Conservation (phyloP, 495 filamentous ascomycete species). For the Aspergillus panamensis region DNA sequence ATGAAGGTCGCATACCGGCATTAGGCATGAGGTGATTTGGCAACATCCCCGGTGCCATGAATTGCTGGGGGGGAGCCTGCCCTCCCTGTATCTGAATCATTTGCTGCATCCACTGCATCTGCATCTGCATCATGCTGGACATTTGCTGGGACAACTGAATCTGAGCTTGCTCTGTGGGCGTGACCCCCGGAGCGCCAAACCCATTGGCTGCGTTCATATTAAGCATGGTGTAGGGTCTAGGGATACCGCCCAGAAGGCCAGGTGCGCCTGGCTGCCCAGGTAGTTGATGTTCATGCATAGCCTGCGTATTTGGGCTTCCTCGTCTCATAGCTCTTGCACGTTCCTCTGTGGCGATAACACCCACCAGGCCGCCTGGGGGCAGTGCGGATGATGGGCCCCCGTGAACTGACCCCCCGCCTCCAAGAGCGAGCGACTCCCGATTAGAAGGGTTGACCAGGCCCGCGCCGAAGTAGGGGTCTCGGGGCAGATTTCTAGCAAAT, state of each 20-base stretch:
- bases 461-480: slow-evolving; percentile 85
- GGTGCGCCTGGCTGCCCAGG: slow-evolving; percentile 32
- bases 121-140: slow-evolving; percentile 87
- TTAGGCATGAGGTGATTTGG: slow-evolving; percentile 17
- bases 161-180: slow-evolving; percentile 69
- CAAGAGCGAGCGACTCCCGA: slow-evolving; percentile 73
- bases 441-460: slow-evolving; percentile 70
- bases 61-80: slow-evolving; percentile 25
- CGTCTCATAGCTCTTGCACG: slow-evolving; percentile 70
- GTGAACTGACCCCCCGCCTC: slow-evolving; percentile 54
- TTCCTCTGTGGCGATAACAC: slow-evolving; percentile 87
- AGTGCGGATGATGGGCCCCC: slow-evolving; percentile 49
- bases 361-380: slow-evolving; percentile 72
- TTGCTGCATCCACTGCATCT: slow-evolving; percentile 77
- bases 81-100: slow-evolving; percentile 71
- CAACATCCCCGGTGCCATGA: slow-evolving; percentile 12
- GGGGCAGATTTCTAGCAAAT: slow-evolving; percentile 83
- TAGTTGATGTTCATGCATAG: slow-evolving; percentile 39
- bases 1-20: slow-evolving; percentile 37
- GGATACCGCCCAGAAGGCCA: slow-evolving; percentile 31
- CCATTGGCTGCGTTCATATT: slow-evolving; percentile 40
- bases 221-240: slow-evolving; percentile 48
- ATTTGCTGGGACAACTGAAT: slow-evolving; percentile 86
- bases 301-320: slow-evolving; percentile 68
- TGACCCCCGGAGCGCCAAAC: slow-evolving; percentile 25